Conservation (phyloP, 495 filamentous ascomycete genomes). For the Cenococcum geophilum region DNA sequence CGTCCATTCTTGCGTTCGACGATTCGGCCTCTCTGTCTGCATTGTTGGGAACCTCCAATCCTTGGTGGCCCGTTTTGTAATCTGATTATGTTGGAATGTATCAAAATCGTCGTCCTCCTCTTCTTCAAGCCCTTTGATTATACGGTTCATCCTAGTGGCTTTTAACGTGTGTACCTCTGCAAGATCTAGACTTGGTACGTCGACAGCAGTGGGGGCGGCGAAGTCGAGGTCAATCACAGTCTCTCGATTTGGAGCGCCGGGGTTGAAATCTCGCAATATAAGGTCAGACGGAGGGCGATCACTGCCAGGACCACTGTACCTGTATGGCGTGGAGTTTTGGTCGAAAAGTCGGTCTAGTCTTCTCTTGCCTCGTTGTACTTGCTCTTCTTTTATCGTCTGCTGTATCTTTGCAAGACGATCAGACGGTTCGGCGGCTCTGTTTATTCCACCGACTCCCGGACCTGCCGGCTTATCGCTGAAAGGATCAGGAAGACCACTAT, state of each 20-base stretch:
- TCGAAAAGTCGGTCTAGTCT: constrained; percentile 36
- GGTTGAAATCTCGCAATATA: constrained; percentile 34
- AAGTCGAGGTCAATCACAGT: constrained; percentile 47
- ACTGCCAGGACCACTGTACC: constrained; percentile 15
- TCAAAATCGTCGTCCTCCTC: constrained; percentile 33
- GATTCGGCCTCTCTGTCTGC: constrained; percentile 41
- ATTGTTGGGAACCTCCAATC: constrained; percentile 45
- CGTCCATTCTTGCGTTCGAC: constrained; percentile 44
- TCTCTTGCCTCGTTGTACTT: constrained; percentile 25
- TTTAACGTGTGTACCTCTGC: constrained; percentile 45
- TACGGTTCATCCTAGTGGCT: constrained; percentile 34
- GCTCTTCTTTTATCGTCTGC: constrained; percentile 28
- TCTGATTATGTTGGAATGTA: constrained; percentile 18
- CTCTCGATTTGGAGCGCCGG: constrained; percentile 33
- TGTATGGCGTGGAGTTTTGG: constrained; percentile 23
- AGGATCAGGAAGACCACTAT: constrained; percentile 15
- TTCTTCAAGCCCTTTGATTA: constrained; percentile 40
- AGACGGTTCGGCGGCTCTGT: constrained; percentile 19
- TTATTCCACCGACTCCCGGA: constrained; percentile 21
- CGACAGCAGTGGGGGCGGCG: constrained; percentile 47
- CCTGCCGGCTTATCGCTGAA: constrained; percentile 12
- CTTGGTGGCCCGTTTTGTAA: constrained; percentile 22
- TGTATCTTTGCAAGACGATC: constrained; percentile 29
- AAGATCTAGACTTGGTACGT: constrained; percentile 44
- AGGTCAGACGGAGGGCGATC: constrained; percentile 34